Evolutionary conservation across 352 stramenopile species (phyloP).

Genomic region (Globisporangium spiculum): DNA sequence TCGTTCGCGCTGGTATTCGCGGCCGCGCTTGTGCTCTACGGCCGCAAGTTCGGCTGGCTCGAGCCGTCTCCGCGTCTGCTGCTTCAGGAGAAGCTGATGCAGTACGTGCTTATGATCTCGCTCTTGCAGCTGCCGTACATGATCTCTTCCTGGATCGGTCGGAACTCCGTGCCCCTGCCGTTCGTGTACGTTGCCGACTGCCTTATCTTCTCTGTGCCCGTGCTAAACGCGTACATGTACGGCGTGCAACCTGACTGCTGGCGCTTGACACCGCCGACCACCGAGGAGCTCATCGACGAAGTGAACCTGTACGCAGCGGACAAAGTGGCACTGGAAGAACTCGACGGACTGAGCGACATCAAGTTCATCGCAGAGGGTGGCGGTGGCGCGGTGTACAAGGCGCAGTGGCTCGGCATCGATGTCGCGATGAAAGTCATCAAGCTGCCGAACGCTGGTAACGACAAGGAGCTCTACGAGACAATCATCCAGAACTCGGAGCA

Average conservation of each 20-base stretch:
- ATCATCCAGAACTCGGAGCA: slow-evolving; percentile 51
- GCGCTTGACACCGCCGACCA: slow-evolving; percentile 11
- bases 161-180: slow-evolving; percentile 17
- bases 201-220: slow-evolving; percentile 47
- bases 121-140: slow-evolving; percentile 54
- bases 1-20: slow-evolving; percentile 33
- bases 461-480: slow-evolving; percentile 56
- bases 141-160: slow-evolving; percentile 31
- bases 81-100: slow-evolving; percentile 27
- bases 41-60: slow-evolving; percentile 42
- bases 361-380: slow-evolving; percentile 51
- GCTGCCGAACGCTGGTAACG: slow-evolving; percentile 29
- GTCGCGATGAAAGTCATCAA: slow-evolving; percentile 71
- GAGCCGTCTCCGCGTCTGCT: slow-evolving; percentile 40
- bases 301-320: slow-evolving; percentile 14
- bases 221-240: slow-evolving; percentile 66
- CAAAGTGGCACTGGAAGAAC: slow-evolving; percentile 28
- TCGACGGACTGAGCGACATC: slow-evolving; percentile 19
- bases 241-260: slow-evolving; percentile 54
- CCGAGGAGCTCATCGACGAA: slow-evolving; percentile 17
- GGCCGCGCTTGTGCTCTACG: slow-evolving; percentile 35
- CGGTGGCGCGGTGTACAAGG: slow-evolving; percentile 63
- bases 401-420: slow-evolving; percentile 74
- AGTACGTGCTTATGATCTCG: slow-evolving; percentile 26
- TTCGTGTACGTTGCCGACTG: slow-evolving; percentile 48